These are phyloP conservation scores for Podila verticillata DNA, from an alignment of 192 early-diverging fungal species.

Conservation along the genomic window DNA sequence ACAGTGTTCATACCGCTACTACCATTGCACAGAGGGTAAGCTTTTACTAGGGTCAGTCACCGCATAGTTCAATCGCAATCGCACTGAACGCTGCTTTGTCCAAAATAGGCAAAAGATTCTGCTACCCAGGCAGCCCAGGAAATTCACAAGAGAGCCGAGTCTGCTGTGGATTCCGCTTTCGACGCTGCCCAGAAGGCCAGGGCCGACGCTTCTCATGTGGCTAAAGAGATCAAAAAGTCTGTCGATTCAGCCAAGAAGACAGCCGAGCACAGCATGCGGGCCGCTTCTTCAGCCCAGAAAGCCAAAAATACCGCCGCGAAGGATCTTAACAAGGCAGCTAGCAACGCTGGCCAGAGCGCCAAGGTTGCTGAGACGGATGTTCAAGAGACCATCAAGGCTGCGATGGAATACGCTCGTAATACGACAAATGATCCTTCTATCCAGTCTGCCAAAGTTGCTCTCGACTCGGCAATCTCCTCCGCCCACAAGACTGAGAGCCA, in stretches of 20 bases:
- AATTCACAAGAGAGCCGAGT: neutral
- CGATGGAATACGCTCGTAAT: neutral
- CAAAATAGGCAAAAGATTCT: neutral
- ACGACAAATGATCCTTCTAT: neutral
- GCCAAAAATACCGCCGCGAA: neutral
- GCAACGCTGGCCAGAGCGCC: neutral
- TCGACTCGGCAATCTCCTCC: neutral
- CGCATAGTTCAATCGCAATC: too few relatives aligned
- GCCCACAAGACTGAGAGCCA: neutral
- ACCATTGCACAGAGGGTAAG: neutral
- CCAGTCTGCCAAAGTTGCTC: neutral
- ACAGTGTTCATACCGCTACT: neutral
- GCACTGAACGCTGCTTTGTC: too few relatives aligned
- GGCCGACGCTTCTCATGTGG: neutral
- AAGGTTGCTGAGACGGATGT: slow-evolving; percentile 6
- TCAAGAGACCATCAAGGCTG: slow-evolving; percentile 4
- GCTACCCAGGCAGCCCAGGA: neutral
- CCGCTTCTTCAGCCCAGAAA: neutral
- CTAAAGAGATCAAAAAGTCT: neutral
- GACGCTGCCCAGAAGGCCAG: neutral
- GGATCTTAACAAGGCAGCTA: neutral
- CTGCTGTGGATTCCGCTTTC: neutral
- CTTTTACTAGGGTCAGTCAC: too few relatives aligned
- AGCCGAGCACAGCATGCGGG: neutral
- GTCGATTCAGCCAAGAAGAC: neutral